Evolutionary conservation across 2,329 filamentous ascomycete species (phyloP).

Genomic region (Colletotrichum sidae): DNA sequence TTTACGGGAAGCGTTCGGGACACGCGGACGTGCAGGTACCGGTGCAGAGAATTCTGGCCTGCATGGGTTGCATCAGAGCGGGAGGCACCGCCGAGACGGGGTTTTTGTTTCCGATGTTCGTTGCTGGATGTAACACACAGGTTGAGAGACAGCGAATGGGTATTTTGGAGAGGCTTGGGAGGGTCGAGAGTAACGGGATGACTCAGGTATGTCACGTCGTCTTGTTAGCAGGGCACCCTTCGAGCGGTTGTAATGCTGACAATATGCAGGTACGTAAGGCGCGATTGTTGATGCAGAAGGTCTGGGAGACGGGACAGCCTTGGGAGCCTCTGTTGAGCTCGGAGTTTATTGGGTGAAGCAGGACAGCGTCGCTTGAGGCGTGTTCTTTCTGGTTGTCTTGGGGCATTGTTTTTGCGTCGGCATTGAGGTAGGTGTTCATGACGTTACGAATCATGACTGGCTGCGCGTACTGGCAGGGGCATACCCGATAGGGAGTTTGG

Average conservation of each 20-base stretch:
- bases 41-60: conserved; percentile 71
- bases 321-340: conserved; percentile 77
- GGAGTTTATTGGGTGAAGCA: conserved; percentile 73
- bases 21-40: conserved; percentile 72
- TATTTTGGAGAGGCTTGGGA: conserved; percentile 74
- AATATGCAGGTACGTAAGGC: conserved; percentile 65
- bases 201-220: conserved; percentile 68
- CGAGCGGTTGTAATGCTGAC: neutral
- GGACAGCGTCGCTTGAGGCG: too few species aligned
- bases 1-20: conserved; percentile 69
- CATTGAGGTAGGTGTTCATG: too few species aligned
- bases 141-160: conserved; percentile 66
- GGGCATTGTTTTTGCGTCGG: too few species aligned
- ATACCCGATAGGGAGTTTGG: too few species aligned
- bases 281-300: conserved; percentile 73
- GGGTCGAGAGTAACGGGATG: conserved; percentile 80
- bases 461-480: too few species aligned
- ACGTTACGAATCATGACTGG: too few species aligned
- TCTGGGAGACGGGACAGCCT: conserved; percentile 74
- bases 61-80: conserved; percentile 70
- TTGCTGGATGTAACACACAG: conserved; percentile 79
- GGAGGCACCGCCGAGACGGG: conserved; percentile 81
- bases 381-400: too few species aligned
- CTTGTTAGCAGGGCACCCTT: neutral
- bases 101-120: conserved; percentile 84